These are phyloP conservation scores for Bryopsis sp. DNA, from an alignment of 139 green algal species.

Conservation along the genomic window DNA sequence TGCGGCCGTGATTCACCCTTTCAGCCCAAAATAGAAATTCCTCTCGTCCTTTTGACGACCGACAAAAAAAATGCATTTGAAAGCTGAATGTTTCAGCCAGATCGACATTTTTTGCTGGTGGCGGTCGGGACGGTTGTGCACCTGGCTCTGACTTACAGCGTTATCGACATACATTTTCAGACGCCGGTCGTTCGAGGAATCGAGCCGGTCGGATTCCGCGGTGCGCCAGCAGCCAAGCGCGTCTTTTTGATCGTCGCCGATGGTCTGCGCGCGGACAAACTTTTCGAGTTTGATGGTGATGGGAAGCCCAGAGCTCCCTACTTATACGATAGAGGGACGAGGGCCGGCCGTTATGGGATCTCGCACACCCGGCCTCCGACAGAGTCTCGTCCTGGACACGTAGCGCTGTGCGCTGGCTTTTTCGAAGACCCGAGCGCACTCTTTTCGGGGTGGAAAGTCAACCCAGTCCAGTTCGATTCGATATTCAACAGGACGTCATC, in stretches of 20 bases:
- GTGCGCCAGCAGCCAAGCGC: conserved; percentile 13
- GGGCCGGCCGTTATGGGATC: conserved; percentile 21
- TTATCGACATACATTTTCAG: conserved; percentile 26
- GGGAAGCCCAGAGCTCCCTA: conserved; percentile 15
- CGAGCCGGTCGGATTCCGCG: not conserved
- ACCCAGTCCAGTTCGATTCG: conserved; percentile 32
- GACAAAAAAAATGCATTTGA: too few species aligned
- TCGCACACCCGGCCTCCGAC: conserved; percentile 31
- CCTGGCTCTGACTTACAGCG: conserved; percentile 14
- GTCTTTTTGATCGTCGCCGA: conserved; percentile 22
- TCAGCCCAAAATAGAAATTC: too few species aligned
- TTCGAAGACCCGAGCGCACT: conserved; percentile 34
- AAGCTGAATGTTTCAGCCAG: too few species aligned
- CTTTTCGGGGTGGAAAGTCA: conserved; percentile 27
- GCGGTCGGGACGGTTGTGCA: conserved; percentile 14
- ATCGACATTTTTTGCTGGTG: too few species aligned
- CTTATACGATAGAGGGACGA: conserved; percentile 15
- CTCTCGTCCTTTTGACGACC: too few species aligned
- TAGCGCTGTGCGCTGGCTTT: conserved; percentile 27
- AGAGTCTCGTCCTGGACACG: conserved; percentile 33
- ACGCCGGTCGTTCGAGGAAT: conserved; percentile 17
- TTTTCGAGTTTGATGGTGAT: conserved; percentile 7
- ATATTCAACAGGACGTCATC: conserved; percentile 24
- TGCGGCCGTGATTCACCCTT: too few species aligned
- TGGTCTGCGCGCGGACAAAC: conserved; percentile 19